Conservation (phyloP, 2,329 filamentous ascomycete species). For the Simplicillium sp. region DNA sequence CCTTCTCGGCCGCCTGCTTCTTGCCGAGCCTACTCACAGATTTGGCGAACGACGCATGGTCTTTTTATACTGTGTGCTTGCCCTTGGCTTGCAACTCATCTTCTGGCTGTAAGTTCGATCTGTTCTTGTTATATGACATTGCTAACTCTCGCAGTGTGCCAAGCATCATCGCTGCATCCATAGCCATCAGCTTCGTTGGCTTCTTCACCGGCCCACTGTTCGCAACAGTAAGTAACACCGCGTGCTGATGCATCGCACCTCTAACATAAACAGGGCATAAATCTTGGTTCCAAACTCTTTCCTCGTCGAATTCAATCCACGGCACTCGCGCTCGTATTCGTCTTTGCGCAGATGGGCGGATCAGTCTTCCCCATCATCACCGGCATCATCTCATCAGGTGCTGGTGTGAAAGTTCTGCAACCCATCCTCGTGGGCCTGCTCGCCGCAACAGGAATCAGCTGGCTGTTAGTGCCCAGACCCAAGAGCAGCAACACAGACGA, state of each 20-base stretch:
- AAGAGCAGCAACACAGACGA: constrained; percentile 19
- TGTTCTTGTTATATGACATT: not conserved
- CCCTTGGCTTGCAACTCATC: constrained; percentile 44
- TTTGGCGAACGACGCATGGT: constrained; percentile 50
- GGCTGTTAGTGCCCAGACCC: constrained; percentile 32
- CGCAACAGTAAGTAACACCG: constrained; percentile 32
- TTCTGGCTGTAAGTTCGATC: constrained; percentile 43
- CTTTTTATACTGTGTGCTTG: constrained; percentile 39
- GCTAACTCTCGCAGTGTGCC: constrained; percentile 20
- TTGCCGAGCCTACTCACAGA: constrained; percentile 50
- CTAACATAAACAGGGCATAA: constrained; percentile 35
- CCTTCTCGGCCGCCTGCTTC: constrained; percentile 44
- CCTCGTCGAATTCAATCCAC: constrained; percentile 23
- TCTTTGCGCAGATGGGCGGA: constrained; percentile 45
- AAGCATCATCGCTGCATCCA: constrained; percentile 37
- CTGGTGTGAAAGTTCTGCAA: constrained; percentile 38
- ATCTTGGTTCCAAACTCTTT: constrained; percentile 42
- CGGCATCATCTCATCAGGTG: constrained; percentile 35
- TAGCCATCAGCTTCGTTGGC: constrained; percentile 43
- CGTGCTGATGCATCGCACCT: constrained; percentile 1
- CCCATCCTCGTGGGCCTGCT: constrained; percentile 40
- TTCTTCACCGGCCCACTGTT: constrained; percentile 52
- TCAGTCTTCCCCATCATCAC: constrained; percentile 46
- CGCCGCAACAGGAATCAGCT: constrained; percentile 32
- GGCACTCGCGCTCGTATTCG: constrained; percentile 40